Evolutionary conservation across 495 filamentous ascomycete genomes (phyloP), one percentile per base, ranked within the genome.

Genomic region (Venustampulla echinocandica): DNA sequence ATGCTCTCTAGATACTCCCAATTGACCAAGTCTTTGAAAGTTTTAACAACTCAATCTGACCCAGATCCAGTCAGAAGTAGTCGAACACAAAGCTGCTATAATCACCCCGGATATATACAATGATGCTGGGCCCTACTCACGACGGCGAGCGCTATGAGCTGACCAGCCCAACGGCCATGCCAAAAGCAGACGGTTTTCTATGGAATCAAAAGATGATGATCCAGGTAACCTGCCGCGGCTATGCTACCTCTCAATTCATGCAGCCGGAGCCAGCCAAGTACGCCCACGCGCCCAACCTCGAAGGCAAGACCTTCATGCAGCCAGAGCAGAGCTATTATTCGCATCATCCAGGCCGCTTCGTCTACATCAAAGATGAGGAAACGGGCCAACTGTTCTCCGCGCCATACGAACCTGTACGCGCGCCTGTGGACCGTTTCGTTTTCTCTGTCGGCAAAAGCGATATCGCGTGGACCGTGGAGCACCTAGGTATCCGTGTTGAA

Each of bases 171-270:
- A 75, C 70, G 36, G 71, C 67, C 38, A 56, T 77, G 65, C 74
- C 74, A 50, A 76, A 75, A 61, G 69, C 71, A 10, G 71, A 61
- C 11, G 71, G 66, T 44, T 77, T 77, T 54, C 61, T 77, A n/a
- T 77, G 74, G 74, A 77, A 77, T 53, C 70, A 75, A 59, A 68
- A 66, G 60, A 77, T 77, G 74, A 77, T 77, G 74, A 74, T 77
- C 39, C 71, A 75, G 47, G 63, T 71, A 38, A 76, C 71, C 42
- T 77, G 74, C 50, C 69, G 74, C 22, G 74, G 74, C 23, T 77
- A 71, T 56, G 69, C 74, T 21, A 74, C 67, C 2, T 67, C 74
- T 7, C 74, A 77, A 39, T 77, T 76, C 67, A 76, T 77, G 74
- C 74, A 77, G 56, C 74, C 74, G 0, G 74, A 77, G 53, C 74